Base-by-base conservation (phyloP, 139 green algal species). In the Picochlorum sp. region DNA sequence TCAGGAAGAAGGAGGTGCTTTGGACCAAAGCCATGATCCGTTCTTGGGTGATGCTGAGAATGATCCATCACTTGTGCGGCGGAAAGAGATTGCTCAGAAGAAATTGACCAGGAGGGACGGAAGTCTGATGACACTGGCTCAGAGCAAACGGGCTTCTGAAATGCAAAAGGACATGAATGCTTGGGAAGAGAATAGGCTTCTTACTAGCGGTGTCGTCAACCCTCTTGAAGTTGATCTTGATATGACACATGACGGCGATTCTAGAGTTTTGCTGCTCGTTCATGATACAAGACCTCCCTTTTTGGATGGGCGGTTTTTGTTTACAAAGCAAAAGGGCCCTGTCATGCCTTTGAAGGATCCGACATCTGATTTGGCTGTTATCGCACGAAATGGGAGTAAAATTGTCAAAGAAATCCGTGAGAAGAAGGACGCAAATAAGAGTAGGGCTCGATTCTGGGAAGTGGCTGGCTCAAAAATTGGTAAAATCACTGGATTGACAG, bases 271-370 rank as follows among this genome's bases (percentile, higher is more conserved):
- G 60, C 85, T 98, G 75, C 75, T 98, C 49, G 92, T 98, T 58
- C 94, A 98, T 71, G 92, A 98, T 81, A 94, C 90, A 45, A 90
- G 90, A 75, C 94, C 94, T 34, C 92, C 93, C 13, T 99, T 99
- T 77, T 77, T 99, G 60, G 85, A 95, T 34, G 92, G 90, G n/a
- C 75, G 86, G 30, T 74, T 83, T 9, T 50, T 94, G n/a, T 90
- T 89, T 75, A 91, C 84, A 62, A 96, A 90, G 79, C 82, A 94
- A 74, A 77, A 73, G 49, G 83, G 92, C 49, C 81, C 90, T 21
- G 85, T 97, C 47, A 79, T 97, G 76, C 92, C 93, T 2, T 66
- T 98, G 23, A 91, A 92, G 69, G 93, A 98, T 73, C 78, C 91
- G 56, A 98, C 91, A 32, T 88, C 73, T 30, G 93, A 99, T 74